Conservation (phyloP, 805 yeast species). For the Sugiyamaella marilandica region DNA sequence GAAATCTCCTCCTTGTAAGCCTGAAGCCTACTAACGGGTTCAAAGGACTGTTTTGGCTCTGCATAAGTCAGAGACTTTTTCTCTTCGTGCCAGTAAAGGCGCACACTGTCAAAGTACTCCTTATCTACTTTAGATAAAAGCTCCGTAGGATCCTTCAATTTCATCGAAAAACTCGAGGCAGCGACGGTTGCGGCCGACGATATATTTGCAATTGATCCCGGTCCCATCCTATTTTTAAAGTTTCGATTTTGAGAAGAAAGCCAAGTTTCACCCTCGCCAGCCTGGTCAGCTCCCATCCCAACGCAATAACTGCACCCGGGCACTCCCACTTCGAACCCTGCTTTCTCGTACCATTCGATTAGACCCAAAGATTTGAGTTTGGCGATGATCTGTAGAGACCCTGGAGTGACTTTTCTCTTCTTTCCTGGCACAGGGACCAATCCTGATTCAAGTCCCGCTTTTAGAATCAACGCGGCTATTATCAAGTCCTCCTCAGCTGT, state of each 20-base stretch:
- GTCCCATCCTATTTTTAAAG: slow-evolving; percentile 15
- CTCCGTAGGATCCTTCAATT: slow-evolving; percentile 7
- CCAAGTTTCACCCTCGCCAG: slow-evolving; percentile 16
- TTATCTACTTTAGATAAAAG: slow-evolving; percentile 7
- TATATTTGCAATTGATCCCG: slow-evolving; percentile 14
- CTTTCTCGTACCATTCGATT: slow-evolving; percentile 13
- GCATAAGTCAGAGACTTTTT: slow-evolving; percentile 8
- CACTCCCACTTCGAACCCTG: slow-evolving; percentile 14
- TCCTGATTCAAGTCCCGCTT: slow-evolving; percentile 9
- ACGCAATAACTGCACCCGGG: slow-evolving; percentile 17
- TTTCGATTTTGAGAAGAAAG: slow-evolving; percentile 15
- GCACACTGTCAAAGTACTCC: slow-evolving; percentile 4
- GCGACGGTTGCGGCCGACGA: slow-evolving; percentile 15
- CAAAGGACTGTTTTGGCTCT: slow-evolving; percentile 7
- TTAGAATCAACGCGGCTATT: slow-evolving; percentile 10
- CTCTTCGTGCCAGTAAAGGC: slow-evolving; percentile 10
- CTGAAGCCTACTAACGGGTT: slow-evolving; percentile 1
- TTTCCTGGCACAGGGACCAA: slow-evolving; percentile 4
- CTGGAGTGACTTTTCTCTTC: slow-evolving; percentile 13
- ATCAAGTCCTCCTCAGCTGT: slow-evolving; percentile 15
- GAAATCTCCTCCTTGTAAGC: slow-evolving; percentile 8
- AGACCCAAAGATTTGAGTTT: slow-evolving; percentile 10
- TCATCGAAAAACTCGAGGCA: slow-evolving; percentile 14
- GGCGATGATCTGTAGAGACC: slow-evolving; percentile 12
- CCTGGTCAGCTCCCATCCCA: slow-evolving; percentile 17